Evolutionary conservation across 306 rosid species (phyloP).

Genomic region (Rosa chinensis): DNA sequence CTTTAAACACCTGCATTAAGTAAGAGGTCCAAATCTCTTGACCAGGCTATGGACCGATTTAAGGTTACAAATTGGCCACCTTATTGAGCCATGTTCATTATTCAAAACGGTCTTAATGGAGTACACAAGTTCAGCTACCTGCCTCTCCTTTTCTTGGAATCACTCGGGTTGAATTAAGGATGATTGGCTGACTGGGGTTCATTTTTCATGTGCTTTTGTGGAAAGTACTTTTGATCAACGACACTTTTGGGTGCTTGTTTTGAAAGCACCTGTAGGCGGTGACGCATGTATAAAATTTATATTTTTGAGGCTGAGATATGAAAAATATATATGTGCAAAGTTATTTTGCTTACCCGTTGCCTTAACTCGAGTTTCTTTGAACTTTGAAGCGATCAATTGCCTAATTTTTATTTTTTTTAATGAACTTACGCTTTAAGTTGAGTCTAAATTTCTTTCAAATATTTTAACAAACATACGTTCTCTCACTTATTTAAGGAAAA

Average conservation of each 20-base stretch:
- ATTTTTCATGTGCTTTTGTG: not conserved
- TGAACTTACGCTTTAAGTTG: no score
- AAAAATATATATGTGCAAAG: no score
- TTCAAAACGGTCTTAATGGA: not conserved
- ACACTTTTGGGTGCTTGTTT: not conserved
- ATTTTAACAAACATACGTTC: no score
- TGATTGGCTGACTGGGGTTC: not conserved
- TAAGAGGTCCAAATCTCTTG: conserved; percentile 5
- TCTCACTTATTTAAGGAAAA: no score
- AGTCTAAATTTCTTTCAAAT: no score
- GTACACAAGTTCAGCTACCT: not conserved
- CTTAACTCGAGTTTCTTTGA: no score
- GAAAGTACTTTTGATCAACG: not conserved
- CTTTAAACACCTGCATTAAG: not conserved
- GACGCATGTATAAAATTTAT: not conserved
- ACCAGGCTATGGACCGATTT: not conserved
- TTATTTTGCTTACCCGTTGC: no score
- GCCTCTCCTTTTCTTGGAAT: not conserved
- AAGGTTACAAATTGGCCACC: conserved; percentile 10
- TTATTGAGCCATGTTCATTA: not conserved
- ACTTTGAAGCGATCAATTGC: no score
- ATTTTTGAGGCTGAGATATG: no score
- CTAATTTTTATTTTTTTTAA: no score
- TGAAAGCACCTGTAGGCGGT: not conserved
- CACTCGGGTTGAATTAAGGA: not conserved